Percentiles rank a stretch among this genome's conserved stretches.
phyloP scores from a whole-genome alignment of 495 filamentous ascomycete genomes.

The Lepidopterella palustris region DNA sequence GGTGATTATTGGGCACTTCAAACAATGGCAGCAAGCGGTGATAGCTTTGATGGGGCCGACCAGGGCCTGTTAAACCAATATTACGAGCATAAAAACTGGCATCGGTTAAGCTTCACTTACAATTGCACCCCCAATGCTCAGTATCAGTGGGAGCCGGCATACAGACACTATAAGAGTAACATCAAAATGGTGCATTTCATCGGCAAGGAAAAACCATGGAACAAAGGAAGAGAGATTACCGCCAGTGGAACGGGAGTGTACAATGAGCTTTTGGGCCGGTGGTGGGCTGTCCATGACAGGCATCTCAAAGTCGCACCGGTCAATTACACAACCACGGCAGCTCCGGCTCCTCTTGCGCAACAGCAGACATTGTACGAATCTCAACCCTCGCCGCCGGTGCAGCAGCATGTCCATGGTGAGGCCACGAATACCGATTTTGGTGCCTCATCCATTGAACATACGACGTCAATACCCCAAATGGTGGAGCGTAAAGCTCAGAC shows the following conservation, averaged over 20 bases:
- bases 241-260: slow-evolving; percentile 56
- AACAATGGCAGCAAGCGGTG: slow-evolving; percentile 73
- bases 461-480: slow-evolving; percentile 7
- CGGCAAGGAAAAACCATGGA: slow-evolving; percentile 86
- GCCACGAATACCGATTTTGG: slow-evolving; percentile 26
- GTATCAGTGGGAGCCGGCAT: slow-evolving; percentile 94
- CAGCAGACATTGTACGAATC: background rate
- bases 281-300: slow-evolving; percentile 89
- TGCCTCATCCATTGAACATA: slow-evolving; percentile 22
- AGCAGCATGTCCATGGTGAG: slow-evolving; percentile 39
- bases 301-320: slow-evolving; percentile 52
- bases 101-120: slow-evolving; percentile 88
- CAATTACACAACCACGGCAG: background rate
- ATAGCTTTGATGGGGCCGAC: slow-evolving; percentile 96
- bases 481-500: slow-evolving; percentile 18
- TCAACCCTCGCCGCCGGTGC: slow-evolving; percentile 29
- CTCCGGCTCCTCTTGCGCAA: background rate
- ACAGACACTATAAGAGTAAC: slow-evolving; percentile 79
- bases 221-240: slow-evolving; percentile 52
- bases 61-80: slow-evolving; percentile 95
- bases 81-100: slow-evolving; percentile 65
- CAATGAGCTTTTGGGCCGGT: slow-evolving; percentile 70
- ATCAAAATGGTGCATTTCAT: slow-evolving; percentile 93
- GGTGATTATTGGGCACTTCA: slow-evolving; percentile 79
- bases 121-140: slow-evolving; percentile 92